These are phyloP conservation scores for Ascochyta rabiei DNA, from an alignment of 2,329 filamentous ascomycete genomes.

Conservation along the genomic window DNA sequence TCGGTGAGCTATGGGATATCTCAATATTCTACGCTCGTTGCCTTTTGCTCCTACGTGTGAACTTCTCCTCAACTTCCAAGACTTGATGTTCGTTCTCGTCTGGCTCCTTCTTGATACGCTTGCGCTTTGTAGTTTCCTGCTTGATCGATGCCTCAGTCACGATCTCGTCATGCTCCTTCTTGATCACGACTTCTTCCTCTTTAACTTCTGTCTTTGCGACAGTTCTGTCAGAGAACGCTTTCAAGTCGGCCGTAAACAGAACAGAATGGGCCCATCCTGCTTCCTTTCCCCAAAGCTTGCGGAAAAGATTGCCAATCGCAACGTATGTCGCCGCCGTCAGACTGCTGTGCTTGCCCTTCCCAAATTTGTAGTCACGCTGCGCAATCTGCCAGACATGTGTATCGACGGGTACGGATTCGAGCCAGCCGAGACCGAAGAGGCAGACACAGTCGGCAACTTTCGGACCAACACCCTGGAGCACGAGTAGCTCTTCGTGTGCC, in stretches of 20 bases:
- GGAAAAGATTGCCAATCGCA: slow-evolving; percentile 87
- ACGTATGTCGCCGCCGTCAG: slow-evolving; percentile 89
- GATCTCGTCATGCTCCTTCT: slow-evolving; percentile 38
- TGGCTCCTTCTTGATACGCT: slow-evolving; percentile 45
- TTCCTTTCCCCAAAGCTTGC: slow-evolving; percentile 86
- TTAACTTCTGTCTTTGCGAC: slow-evolving; percentile 57
- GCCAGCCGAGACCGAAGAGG: slow-evolving; percentile 95
- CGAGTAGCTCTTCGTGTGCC: slow-evolving; percentile 80
- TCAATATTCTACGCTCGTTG: background rate
- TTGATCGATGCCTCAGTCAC: slow-evolving; percentile 26
- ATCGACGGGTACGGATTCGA: slow-evolving; percentile 92
- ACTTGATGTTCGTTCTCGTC: slow-evolving; percentile 48
- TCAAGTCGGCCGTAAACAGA: slow-evolving; percentile 90
- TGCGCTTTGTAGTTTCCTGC: slow-evolving; percentile 46
- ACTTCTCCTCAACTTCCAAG: slow-evolving; percentile 48
- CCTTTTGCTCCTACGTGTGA: slow-evolving; percentile 10
- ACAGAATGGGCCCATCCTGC: slow-evolving; percentile 98
- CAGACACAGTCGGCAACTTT: slow-evolving; percentile 98
- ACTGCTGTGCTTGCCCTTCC: slow-evolving; percentile 79
- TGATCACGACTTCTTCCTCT: slow-evolving; percentile 48
- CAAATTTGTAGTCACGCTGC: slow-evolving; percentile 92
- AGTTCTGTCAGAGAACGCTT: slow-evolving; percentile 76
- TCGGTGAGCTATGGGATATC: background rate
- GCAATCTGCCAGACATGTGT: slow-evolving; percentile 99
- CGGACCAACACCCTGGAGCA: slow-evolving; percentile 86